These are phyloP conservation scores for Spathaspora passalidarum DNA, from an alignment of 805 yeast species.

Conservation along the genomic window DNA sequence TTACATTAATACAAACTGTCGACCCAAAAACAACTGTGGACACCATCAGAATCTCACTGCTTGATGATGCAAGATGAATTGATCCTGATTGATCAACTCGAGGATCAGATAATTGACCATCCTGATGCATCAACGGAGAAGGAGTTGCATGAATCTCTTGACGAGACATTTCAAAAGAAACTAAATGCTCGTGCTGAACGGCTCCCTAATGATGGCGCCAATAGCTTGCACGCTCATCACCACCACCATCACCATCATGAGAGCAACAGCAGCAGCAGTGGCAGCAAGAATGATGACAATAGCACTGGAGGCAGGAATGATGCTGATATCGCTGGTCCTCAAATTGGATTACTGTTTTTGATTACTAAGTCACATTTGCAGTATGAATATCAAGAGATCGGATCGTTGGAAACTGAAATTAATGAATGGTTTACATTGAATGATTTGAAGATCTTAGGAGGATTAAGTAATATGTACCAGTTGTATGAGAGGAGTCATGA, in stretches of 20 bases:
- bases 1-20: neutral
- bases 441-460: slow-evolving; percentile 25
- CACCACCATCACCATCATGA: neutral
- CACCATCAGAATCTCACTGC: no score
- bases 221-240: neutral
- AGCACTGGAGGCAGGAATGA: neutral
- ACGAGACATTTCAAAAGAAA: slow-evolving; percentile 41
- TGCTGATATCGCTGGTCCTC: neutral
- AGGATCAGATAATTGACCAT: slow-evolving; percentile 45
- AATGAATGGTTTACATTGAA: slow-evolving; percentile 37
- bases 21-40: neutral
- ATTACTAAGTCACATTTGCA: slow-evolving; percentile 28
- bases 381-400: slow-evolving; percentile 27
- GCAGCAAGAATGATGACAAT: neutral
- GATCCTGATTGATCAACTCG: slow-evolving; percentile 43
- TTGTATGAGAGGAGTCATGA: slow-evolving; percentile 4
- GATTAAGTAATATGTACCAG: slow-evolving; percentile 12
- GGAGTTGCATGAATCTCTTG: slow-evolving; percentile 30
- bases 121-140: slow-evolving; percentile 32
- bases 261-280: neutral
- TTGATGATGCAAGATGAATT: slow-evolving; percentile 21
- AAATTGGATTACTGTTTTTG: slow-evolving; percentile 23
- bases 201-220: slow-evolving; percentile 13
- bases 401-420: slow-evolving; percentile 25
- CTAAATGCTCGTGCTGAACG: slow-evolving; percentile 42